Conservation (phyloP, 2,329 filamentous ascomycete genomes). For the Aspergillus brunneoviolaceus region DNA sequence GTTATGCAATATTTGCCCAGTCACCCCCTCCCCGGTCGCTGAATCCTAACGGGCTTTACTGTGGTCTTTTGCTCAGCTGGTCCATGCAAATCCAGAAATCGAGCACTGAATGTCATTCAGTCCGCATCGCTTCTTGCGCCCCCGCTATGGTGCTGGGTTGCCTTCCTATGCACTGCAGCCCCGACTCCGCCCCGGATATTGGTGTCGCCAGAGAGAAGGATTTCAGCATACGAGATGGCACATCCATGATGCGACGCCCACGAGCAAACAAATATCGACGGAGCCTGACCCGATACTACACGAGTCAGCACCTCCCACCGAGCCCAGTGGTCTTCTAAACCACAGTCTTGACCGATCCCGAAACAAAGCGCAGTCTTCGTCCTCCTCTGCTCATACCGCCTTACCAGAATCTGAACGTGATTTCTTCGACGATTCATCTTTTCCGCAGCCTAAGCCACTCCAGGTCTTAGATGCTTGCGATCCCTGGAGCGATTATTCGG, state of each 20-base stretch:
- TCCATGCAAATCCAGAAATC: slow-evolving; percentile 16
- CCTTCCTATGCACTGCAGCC: slow-evolving; percentile 21
- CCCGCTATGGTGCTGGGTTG: slow-evolving; percentile 30
- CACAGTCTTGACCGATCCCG: not conserved
- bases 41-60: not conserved
- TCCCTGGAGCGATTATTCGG: not conserved
- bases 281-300: not conserved
- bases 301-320: not conserved
- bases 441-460: not conserved
- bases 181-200: slow-evolving; percentile 20
- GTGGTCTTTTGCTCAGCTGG: not conserved
- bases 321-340: not conserved
- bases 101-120: slow-evolving; percentile 39
- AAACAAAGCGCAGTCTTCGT: not conserved
- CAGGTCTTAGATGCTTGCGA: not conserved
- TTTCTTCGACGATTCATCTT: not conserved
- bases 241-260: slow-evolving; percentile 13
- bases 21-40: not conserved
- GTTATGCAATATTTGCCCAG: not conserved
- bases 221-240: slow-evolving; percentile 10
- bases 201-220: slow-evolving; percentile 21
- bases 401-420: not conserved
- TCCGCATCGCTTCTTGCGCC: slow-evolving; percentile 30
- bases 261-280: slow-evolving; percentile 2
- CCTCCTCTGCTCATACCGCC: not conserved